phyloP scores from a whole-genome alignment of 116 monocot genomes.

The Phalaenopsis hybrid region DNA sequence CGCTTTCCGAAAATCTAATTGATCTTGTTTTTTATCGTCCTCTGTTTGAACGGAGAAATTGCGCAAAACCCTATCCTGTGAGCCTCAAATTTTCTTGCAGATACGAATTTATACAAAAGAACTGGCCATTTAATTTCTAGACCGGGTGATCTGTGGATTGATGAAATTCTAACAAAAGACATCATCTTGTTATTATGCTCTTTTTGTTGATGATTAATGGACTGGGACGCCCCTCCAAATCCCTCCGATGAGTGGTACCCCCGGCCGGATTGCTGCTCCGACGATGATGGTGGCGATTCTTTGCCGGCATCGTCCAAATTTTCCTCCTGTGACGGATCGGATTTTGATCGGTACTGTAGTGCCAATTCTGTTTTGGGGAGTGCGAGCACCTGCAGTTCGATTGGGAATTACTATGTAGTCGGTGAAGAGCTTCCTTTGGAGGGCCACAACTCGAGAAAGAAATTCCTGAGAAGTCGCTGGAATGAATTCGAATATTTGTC shows the following conservation, averaged over 20 bases:
- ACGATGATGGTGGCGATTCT: slow-evolving; percentile 15
- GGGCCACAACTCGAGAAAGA: neutral
- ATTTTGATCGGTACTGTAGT: slow-evolving; percentile 75
- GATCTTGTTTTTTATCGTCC: too few species aligned
- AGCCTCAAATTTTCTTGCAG: neutral
- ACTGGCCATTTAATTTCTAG: neutral
- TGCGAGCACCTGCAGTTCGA: slow-evolving; percentile 59
- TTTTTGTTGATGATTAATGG: slow-evolving; percentile 5
- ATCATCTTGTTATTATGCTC: neutral
- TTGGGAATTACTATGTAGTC: slow-evolving; percentile 27
- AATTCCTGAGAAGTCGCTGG: slow-evolving; percentile 16
- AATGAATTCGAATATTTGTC: slow-evolving; percentile 7
- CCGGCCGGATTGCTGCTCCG: slow-evolving; percentile 7
- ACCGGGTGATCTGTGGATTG: neutral
- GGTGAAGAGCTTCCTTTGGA: slow-evolving; percentile 18
- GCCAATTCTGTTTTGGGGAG: slow-evolving; percentile 68
- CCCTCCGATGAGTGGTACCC: slow-evolving; percentile 10
- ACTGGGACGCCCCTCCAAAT: slow-evolving; percentile 4
- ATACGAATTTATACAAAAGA: neutral
- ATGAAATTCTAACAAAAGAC: neutral
- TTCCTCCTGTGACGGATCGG: slow-evolving; percentile 78
- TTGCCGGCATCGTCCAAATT: slow-evolving; percentile 29
- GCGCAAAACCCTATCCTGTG: neutral
- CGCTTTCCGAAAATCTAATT: neutral
- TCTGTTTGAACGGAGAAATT: neutral